A percentile compares a stretch with the other conserved stretches of the same genome.
Conservation (phyloP, 2,329 filamentous ascomycete species). For the Juglanconis juglandina region DNA sequence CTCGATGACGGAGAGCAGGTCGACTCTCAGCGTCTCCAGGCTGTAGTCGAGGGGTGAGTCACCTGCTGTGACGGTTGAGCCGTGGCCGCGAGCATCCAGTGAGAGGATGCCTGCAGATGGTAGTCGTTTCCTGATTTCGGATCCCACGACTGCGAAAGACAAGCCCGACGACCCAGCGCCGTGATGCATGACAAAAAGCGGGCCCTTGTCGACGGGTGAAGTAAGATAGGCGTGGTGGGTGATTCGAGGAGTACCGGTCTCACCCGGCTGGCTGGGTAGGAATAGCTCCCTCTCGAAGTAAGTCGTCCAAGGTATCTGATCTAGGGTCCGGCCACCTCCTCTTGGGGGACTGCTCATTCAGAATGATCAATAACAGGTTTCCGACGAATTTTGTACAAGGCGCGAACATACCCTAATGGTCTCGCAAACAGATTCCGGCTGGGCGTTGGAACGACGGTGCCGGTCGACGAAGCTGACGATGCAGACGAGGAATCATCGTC, state of each 20-base stretch:
- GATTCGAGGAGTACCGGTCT: slow-evolving; percentile 41
- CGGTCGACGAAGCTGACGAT: slow-evolving; percentile 87
- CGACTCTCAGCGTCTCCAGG: slow-evolving; percentile 67
- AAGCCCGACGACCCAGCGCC: slow-evolving; percentile 90
- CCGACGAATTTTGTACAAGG: background rate
- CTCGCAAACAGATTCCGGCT: slow-evolving; percentile 71
- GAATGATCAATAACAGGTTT: background rate
- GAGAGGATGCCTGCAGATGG: slow-evolving; percentile 81
- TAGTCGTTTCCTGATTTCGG: slow-evolving; percentile 72
- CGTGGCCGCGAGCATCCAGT: slow-evolving; percentile 83
- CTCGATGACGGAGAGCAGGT: slow-evolving; percentile 67
- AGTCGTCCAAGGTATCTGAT: slow-evolving; percentile 77
- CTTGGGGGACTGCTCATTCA: slow-evolving; percentile 38
- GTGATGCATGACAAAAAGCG: slow-evolving; percentile 90
- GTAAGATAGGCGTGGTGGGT: slow-evolving; percentile 85
- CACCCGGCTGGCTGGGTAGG: slow-evolving; percentile 48
- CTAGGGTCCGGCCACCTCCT: slow-evolving; percentile 47
- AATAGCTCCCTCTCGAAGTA: slow-evolving; percentile 89
- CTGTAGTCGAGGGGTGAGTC: slow-evolving; percentile 56
- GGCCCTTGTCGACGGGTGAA: slow-evolving; percentile 70
- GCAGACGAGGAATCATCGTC: slow-evolving; percentile 71
- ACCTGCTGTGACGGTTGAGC: slow-evolving; percentile 57
- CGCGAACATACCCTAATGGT: slow-evolving; percentile 57
- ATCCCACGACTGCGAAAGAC: slow-evolving; percentile 79
- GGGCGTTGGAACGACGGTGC: slow-evolving; percentile 80